Evolutionary conservation across 2,329 filamentous ascomycete species (phyloP).

Genomic region (Botrytis pseudocinerea): DNA sequence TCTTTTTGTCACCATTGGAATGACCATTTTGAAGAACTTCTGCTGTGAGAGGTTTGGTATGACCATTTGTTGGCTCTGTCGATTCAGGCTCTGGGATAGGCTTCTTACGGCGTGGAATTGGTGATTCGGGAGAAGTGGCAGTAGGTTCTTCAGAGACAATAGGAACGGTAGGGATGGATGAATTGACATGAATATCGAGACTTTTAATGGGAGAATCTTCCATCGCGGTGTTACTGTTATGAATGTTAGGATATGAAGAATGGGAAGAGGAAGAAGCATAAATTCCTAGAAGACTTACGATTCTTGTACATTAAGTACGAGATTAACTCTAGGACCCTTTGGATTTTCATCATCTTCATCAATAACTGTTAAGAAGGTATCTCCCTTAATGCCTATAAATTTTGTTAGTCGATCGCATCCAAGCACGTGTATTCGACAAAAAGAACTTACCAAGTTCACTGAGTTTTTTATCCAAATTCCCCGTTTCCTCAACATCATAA

Average conservation of each 20-base stretch:
- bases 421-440: neutral
- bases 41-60: neutral
- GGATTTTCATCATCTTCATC: slow-evolving; percentile 74
- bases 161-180: slow-evolving; percentile 34
- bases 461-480: slow-evolving; percentile 80
- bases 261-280: neutral
- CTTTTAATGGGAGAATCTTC: slow-evolving; percentile 57
- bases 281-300: slow-evolving; percentile 48
- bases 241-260: neutral
- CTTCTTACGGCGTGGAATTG: slow-evolving; percentile 37
- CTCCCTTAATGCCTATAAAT: slow-evolving; percentile 61
- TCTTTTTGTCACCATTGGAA: slow-evolving; percentile 38
- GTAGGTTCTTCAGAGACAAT: slow-evolving; percentile 25
- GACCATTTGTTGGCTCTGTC: slow-evolving; percentile 25
- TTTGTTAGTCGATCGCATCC: neutral
- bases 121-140: slow-evolving; percentile 28
- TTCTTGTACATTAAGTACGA: slow-evolving; percentile 70
- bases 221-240: slow-evolving; percentile 29
- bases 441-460: slow-evolving; percentile 63
- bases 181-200: slow-evolving; percentile 33
- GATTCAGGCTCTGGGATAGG: slow-evolving; percentile 5
- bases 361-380: slow-evolving; percentile 79
- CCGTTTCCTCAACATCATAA: slow-evolving; percentile 86
- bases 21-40: slow-evolving; percentile 24
- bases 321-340: slow-evolving; percentile 76